Evolutionary conservation across 116 monocot genomes (phyloP).

Genomic region (Papilionanthe hybrid): DNA sequence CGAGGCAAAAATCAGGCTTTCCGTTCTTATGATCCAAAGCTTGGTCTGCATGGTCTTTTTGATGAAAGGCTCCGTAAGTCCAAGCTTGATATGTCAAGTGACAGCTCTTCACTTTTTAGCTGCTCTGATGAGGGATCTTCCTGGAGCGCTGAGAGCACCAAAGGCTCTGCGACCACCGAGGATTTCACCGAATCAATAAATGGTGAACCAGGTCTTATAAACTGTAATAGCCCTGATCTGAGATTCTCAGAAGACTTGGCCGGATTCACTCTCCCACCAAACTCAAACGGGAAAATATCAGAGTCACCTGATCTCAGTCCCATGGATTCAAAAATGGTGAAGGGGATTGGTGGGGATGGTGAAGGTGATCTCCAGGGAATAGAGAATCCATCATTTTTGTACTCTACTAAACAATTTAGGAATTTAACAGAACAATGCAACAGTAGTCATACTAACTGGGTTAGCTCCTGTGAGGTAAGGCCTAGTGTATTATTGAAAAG

Average conservation of each 20-base stretch:
- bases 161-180: constrained; percentile 69
- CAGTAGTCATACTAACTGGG: constrained; percentile 18
- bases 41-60: constrained; percentile 6
- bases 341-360: too few species aligned
- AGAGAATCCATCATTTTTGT: too few species aligned
- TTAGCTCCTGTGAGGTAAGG: constrained; percentile 11
- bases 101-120: constrained; percentile 42
- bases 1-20: constrained; percentile 34
- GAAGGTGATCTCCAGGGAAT: too few species aligned
- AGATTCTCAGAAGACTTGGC: too few species aligned
- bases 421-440: constrained; percentile 24
- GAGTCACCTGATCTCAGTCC: too few species aligned
- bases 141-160: constrained; percentile 54
- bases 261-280: too few species aligned
- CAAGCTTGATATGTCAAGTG: constrained; percentile 21
- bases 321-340: too few species aligned
- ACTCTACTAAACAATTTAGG: constrained; percentile 17
- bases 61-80: constrained; percentile 1
- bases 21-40: not conserved
- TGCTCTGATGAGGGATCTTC: constrained; percentile 64
- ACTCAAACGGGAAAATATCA: too few species aligned
- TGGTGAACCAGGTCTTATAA: not conserved
- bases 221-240: too few species aligned
- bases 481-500: constrained; percentile 22
- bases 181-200: not conserved